Conservation (phyloP, 495 filamentous ascomycete species). For the Lasiosphaeria hispida region DNA sequence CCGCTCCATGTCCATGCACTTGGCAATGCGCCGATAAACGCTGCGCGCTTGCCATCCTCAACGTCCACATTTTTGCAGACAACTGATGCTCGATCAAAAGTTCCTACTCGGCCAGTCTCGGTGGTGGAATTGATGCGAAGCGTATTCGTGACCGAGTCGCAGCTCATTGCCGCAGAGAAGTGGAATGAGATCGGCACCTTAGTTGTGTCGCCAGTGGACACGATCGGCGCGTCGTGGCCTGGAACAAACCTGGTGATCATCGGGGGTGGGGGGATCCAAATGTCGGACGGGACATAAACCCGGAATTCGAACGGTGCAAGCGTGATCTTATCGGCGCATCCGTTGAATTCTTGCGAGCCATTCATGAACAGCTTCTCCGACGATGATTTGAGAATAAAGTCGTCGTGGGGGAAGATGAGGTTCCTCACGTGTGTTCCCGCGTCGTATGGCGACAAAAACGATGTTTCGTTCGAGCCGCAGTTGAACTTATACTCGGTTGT, state of each 20-base stretch:
- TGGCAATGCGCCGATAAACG: conserved; percentile 44
- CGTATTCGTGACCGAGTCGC: conserved; percentile 52
- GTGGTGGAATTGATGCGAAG: conserved; percentile 45
- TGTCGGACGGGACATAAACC: conserved; percentile 59
- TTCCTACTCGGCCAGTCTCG: not conserved
- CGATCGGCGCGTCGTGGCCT: conserved; percentile 56
- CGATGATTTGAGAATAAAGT: conserved; percentile 42
- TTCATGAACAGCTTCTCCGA: conserved; percentile 25
- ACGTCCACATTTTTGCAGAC: conserved; percentile 6
- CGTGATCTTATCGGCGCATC: conserved; percentile 49
- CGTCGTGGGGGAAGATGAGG: conserved; percentile 65
- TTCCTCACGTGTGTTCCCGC: conserved; percentile 60
- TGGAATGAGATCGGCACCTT: conserved; percentile 51
- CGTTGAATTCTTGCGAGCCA: conserved; percentile 37
- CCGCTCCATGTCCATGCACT: conserved; percentile 53
- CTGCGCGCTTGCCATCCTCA: not conserved
- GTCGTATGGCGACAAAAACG: conserved; percentile 56
- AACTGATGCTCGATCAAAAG: conserved; percentile 35
- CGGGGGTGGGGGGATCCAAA: conserved; percentile 51
- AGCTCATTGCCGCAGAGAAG: conserved; percentile 63
- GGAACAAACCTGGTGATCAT: conserved; percentile 62
- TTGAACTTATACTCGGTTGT: conserved; percentile 59
- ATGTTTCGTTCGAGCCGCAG: conserved; percentile 43
- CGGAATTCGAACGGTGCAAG: conserved; percentile 58
- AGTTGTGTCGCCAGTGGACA: conserved; percentile 36